Conservation (phyloP, 2,329 filamentous ascomycete genomes). For the Fusarium robinianum region DNA sequence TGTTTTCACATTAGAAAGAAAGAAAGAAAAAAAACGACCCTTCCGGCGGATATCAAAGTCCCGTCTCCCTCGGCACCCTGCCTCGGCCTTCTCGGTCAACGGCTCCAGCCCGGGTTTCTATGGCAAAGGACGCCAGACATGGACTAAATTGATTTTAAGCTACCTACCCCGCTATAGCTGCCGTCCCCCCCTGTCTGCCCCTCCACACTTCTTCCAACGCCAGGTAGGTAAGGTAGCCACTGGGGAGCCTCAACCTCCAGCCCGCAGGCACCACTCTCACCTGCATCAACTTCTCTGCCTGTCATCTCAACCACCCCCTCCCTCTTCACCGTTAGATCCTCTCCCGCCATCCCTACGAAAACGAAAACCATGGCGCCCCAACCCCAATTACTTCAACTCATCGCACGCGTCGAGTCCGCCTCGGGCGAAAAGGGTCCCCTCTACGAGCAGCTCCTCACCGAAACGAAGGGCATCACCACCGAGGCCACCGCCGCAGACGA, state of each 20-base stretch:
- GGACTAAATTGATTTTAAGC: background rate
- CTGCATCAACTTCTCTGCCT: slow-evolving; percentile 17
- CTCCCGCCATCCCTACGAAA: slow-evolving; percentile 1
- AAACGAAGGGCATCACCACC: slow-evolving; percentile 48
- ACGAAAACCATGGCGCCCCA: slow-evolving; percentile 43
- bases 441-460: slow-evolving; percentile 53
- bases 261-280: slow-evolving; percentile 9
- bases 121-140: too few relatives aligned
- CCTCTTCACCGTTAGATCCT: background rate
- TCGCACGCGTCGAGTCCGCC: slow-evolving; percentile 46
- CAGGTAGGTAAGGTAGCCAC: too few relatives aligned
- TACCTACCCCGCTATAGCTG: slow-evolving; percentile 35
- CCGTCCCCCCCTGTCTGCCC: slow-evolving; percentile 27
- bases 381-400: slow-evolving; percentile 49
- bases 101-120: too few relatives aligned
- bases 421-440: slow-evolving; percentile 49
- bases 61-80: slow-evolving; percentile 5
- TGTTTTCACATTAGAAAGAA: too few relatives aligned
- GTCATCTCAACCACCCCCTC: slow-evolving; percentile 2
- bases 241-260: slow-evolving; percentile 25
- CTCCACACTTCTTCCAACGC: slow-evolving; percentile 17
- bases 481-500: slow-evolving; percentile 53
- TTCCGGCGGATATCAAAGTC: too few relatives aligned
- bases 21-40: too few relatives aligned
- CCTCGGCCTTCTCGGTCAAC: slow-evolving; percentile 1